Conservation (phyloP, 306 rosid genomes). For the Cucurbita argyrosperma region DNA sequence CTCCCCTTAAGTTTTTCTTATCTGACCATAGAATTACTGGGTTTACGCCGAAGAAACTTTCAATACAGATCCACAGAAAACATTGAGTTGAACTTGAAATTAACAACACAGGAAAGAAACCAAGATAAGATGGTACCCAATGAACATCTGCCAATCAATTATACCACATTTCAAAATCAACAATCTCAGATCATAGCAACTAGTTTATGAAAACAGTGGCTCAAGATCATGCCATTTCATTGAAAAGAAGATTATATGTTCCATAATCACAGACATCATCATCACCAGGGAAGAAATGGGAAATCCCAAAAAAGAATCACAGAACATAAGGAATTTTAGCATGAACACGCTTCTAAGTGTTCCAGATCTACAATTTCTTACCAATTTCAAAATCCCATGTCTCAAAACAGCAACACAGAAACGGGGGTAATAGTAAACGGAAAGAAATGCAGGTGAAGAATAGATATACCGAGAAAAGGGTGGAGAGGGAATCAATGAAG, state of each 20-base stretch:
- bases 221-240: neutral
- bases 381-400: neutral
- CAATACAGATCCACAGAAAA: neutral
- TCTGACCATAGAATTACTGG: neutral
- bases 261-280: neutral
- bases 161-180: neutral
- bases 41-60: neutral
- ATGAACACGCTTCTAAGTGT: neutral
- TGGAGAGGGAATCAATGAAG: conserved; percentile 13
- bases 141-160: neutral
- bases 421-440: neutral
- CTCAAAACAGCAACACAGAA: neutral
- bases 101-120: neutral
- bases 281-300: neutral
- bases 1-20: neutral
- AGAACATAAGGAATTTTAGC: neutral
- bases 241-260: neutral
- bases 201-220: neutral
- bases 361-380: neutral
- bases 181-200: neutral
- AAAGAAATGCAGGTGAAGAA: conserved; percentile 17
- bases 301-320: neutral
- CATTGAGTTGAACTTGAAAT: neutral
- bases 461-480: conserved; percentile 34
- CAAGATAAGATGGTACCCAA: neutral